Conservation (phyloP, 1,139 yeast species). For the Taiozyma onychis region DNA sequence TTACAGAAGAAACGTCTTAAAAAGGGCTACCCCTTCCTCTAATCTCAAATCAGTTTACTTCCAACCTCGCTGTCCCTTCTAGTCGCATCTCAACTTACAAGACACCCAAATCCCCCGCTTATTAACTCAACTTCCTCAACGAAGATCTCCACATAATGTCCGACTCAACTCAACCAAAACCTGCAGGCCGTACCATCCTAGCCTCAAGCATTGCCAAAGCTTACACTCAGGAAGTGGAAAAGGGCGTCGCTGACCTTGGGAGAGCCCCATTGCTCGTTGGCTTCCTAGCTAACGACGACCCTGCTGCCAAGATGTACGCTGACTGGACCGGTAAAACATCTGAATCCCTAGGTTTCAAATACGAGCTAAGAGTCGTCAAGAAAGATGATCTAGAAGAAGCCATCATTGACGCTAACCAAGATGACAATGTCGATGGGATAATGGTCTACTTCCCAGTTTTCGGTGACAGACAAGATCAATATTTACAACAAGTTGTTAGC, state of each 20-base stretch:
- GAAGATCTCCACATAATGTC: conserved; percentile 1
- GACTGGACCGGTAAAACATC: conserved; percentile 94
- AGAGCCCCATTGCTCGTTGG: conserved; percentile 77
- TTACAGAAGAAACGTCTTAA: not conserved
- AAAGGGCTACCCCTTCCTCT: not conserved
- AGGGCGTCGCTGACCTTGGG: conserved; percentile 47
- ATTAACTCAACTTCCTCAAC: not conserved
- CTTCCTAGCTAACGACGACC: conserved; percentile 84
- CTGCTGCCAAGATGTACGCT: conserved; percentile 94
- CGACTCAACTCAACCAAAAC: conserved; percentile 14
- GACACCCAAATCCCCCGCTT: not conserved
- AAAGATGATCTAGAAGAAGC: conserved; percentile 84
- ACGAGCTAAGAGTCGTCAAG: conserved; percentile 64
- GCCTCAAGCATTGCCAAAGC: conserved; percentile 87
- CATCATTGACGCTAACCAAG: conserved; percentile 75
- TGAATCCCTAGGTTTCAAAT: conserved; percentile 75
- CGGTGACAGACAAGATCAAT: conserved; percentile 92
- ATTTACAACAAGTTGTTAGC: conserved; percentile 81
- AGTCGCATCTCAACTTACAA: not conserved
- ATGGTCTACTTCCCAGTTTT: conserved; percentile 99
- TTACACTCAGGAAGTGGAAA: conserved; percentile 64
- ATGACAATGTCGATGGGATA: conserved; percentile 77
- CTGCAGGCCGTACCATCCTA: conserved; percentile 70
- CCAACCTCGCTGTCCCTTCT: not conserved
- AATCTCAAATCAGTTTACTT: not conserved